A percentile compares a stretch with the other conserved stretches of the same genome.
Evolutionary conservation across 2,329 filamentous ascomycete genomes (phyloP).

Genomic region (Aspergillus fumigatiaffinis): DNA sequence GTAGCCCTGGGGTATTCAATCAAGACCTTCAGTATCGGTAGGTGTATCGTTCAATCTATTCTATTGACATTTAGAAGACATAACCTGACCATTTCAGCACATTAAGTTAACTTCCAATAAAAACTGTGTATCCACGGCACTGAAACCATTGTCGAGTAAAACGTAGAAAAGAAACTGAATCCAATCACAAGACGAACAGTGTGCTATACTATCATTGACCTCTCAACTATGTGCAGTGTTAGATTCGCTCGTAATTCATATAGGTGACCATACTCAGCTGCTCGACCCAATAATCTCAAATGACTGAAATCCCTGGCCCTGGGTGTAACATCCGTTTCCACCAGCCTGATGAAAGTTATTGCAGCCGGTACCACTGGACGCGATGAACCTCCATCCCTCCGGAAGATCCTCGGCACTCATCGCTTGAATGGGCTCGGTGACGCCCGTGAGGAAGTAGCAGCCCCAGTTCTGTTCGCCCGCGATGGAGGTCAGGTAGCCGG

Average conservation of each 20-base stretch:
- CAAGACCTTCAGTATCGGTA: background rate
- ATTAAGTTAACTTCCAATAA: background rate
- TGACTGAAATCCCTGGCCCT: conserved; percentile 1
- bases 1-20: background rate
- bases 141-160: too few species aligned
- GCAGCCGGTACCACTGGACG: background rate
- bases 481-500: background rate
- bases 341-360: background rate
- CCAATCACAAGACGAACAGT: background rate
- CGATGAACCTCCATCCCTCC: background rate
- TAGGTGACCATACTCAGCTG: background rate
- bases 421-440: background rate
- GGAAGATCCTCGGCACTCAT: background rate
- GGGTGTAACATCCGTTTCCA: background rate
- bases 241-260: background rate
- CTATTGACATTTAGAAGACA: background rate
- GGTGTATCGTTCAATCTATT: too few species aligned
- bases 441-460: background rate
- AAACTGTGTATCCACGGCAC: background rate
- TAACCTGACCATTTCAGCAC: background rate
- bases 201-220: too few species aligned
- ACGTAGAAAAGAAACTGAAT: background rate
- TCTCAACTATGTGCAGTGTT: background rate
- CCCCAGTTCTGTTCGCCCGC: background rate
- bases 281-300: background rate